Evolutionary conservation across 2,329 filamentous ascomycete species (phyloP), one percentile per base, ranked within the genome.

Genomic region (Epicoccum sorghinum): DNA sequence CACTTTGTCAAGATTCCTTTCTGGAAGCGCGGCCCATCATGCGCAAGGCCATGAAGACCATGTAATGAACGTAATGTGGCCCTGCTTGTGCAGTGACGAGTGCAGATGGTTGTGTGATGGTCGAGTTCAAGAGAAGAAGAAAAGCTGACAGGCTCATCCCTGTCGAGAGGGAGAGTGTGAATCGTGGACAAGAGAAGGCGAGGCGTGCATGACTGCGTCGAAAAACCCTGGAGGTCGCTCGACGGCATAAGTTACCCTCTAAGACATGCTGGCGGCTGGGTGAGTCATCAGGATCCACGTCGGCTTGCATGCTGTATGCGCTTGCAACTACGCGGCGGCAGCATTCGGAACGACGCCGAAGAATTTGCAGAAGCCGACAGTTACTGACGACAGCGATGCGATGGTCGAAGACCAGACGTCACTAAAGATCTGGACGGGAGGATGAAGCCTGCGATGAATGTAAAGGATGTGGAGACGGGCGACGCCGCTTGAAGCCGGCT

Each of bases 211-310:
- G 52, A 49, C 52, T 50, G 52, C 37, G 27, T 29, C 36, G 52
- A 24, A 55, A 49, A 52, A 58, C 42, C 45, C 63, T 57, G 52
- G 51, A 41, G 27, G 46, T 18, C 38, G 40, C 41, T 55, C 22
- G 41, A 50, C 46, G 37, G 41, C 8, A 50, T 42, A 46, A 46
- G n/a, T 37, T 37, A 25, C 25, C 25, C 52, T 46, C 41, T 43
- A 50, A 50, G 41, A 46, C 41, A 22, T 37, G 46, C 42, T 50
- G 52, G 41, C 52, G 52, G 48, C 44, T 58, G 57, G 57, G 59
- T 74, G 71, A 74, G 61, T 74, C 71, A 73, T 60, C 58, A 50
- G 51, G 55, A 37, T 65, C 59, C 69, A 73, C 70, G 68, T 73
- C 57, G 68, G 53, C 38, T 44, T 65, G 66, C 68, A 71, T 70